These are phyloP conservation scores for Hypseocharis bilobata DNA, from an alignment of 441 rosid species.

Conservation along the genomic window DNA sequence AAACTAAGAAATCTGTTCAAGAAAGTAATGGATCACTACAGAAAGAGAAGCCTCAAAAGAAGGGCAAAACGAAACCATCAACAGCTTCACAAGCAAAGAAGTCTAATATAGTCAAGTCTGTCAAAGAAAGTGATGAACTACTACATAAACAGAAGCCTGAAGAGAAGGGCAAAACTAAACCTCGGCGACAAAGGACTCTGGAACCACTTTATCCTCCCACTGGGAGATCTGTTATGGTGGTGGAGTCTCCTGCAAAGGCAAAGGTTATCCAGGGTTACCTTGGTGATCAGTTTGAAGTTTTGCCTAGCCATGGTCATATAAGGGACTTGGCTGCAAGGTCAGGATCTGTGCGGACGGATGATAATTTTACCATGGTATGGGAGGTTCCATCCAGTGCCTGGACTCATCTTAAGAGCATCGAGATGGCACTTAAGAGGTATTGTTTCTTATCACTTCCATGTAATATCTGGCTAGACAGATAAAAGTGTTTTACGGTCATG, in stretches of 20 bases:
- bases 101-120: slow-evolving; percentile 17
- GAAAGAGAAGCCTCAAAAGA: no score
- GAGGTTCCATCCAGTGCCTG: slow-evolving; percentile 94
- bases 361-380: slow-evolving; percentile 97
- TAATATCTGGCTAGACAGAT: slow-evolving; percentile 5
- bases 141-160: slow-evolving; percentile 32
- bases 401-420: slow-evolving; percentile 94
- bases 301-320: slow-evolving; percentile 92
- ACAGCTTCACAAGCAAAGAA: slow-evolving; percentile 14
- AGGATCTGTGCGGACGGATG: slow-evolving; percentile 94
- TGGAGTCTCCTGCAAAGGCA: slow-evolving; percentile 85
- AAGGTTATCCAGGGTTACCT: slow-evolving; percentile 88
- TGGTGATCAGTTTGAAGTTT: slow-evolving; percentile 76
- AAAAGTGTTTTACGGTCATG: not conserved
- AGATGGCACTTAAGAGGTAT: slow-evolving; percentile 77
- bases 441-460: slow-evolving; percentile 16
- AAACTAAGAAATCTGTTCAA: no score
- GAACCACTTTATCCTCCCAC: slow-evolving; percentile 67
- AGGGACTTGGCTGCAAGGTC: slow-evolving; percentile 95
- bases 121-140: slow-evolving; percentile 27
- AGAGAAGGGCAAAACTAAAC: slow-evolving; percentile 30
- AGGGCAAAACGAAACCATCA: no score
- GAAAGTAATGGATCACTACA: no score
- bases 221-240: slow-evolving; percentile 82
- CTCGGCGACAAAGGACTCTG: slow-evolving; percentile 32